Percentiles rank a stretch among this genome's conserved stretches.
Evolutionary conservation across 192 early-diverging fungal genomes (phyloP).

Genomic region (Lobosporangium transversale): DNA sequence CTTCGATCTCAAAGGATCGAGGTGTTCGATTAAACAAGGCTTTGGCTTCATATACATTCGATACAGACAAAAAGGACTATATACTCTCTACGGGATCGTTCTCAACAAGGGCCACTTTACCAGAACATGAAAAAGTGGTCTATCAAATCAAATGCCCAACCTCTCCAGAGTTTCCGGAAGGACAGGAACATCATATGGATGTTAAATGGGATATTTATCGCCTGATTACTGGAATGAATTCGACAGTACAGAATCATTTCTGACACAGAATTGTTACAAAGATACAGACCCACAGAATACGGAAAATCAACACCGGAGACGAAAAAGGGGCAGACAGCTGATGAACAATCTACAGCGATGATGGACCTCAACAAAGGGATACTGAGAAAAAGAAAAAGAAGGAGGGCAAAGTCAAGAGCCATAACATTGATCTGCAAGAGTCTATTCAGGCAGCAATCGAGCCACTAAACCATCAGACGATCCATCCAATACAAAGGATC

Average conservation of each 20-base stretch:
- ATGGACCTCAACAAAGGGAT: neutral
- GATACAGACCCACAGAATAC: constrained; percentile 1
- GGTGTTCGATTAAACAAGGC: constrained; percentile 50
- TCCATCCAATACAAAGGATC: neutral
- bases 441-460: constrained; percentile 12
- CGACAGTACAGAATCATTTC: constrained; percentile 19
- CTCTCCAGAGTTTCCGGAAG: neutral
- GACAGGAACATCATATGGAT: neutral
- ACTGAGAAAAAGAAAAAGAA: too few relatives aligned
- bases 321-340: neutral
- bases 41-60: neutral
- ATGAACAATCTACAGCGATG: neutral
- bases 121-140: constrained; percentile 6
- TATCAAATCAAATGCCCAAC: constrained; percentile 33
- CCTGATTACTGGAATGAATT: constrained; percentile 22
- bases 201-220: constrained; percentile 26
- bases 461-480: neutral
- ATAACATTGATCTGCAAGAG: neutral
- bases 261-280: constrained; percentile 21
- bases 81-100: neutral
- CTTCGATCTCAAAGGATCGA: constrained; percentile 35
- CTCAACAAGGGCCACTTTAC: constrained; percentile 17
- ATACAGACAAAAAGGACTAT: neutral
- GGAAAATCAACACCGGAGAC: neutral
- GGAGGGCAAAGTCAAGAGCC: too few relatives aligned